Percentiles rank a stretch among this genome's conserved stretches.
Evolutionary conservation across 148 eudicot species (phyloP).

Genomic region (Arctostaphylos glauca): DNA sequence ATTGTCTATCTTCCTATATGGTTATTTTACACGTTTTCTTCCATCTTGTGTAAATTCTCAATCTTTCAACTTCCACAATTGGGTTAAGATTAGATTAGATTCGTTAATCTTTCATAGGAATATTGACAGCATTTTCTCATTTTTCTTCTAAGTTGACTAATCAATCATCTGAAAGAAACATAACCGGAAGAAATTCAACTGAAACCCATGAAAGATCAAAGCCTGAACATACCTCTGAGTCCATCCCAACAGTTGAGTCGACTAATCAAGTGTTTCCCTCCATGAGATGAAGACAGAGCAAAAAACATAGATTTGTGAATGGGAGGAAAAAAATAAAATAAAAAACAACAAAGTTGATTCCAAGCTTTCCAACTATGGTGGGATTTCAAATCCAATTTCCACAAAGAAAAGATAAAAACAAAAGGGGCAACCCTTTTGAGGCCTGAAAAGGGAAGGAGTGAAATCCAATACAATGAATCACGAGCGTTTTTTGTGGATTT

Average conservation of each 20-base stretch:
- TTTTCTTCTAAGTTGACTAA: too few species aligned
- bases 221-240: slow-evolving; percentile 31
- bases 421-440: slow-evolving; percentile 14
- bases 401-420: slow-evolving; percentile 12
- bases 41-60: too few species aligned
- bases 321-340: slow-evolving; percentile 9
- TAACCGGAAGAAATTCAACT: neutral
- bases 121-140: too few species aligned
- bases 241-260: slow-evolving; percentile 14
- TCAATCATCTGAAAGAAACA: neutral
- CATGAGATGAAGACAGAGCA: slow-evolving; percentile 22
- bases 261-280: slow-evolving; percentile 25
- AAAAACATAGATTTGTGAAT: slow-evolving; percentile 27
- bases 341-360: slow-evolving; percentile 6
- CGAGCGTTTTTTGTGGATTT: neutral
- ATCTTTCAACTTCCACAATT: too few species aligned
- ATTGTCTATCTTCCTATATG: too few species aligned
- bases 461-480: slow-evolving; percentile 28
- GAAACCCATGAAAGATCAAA: slow-evolving; percentile 25
- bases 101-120: too few species aligned
- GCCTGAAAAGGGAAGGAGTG: slow-evolving; percentile 12
- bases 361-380: slow-evolving; percentile 28
- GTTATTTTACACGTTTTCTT: too few species aligned
- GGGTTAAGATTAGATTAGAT: too few species aligned
- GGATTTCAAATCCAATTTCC: slow-evolving; percentile 31